These are phyloP conservation scores for Coemansia sp. DNA, from an alignment of 192 early-diverging fungal species.

Conservation along the genomic window DNA sequence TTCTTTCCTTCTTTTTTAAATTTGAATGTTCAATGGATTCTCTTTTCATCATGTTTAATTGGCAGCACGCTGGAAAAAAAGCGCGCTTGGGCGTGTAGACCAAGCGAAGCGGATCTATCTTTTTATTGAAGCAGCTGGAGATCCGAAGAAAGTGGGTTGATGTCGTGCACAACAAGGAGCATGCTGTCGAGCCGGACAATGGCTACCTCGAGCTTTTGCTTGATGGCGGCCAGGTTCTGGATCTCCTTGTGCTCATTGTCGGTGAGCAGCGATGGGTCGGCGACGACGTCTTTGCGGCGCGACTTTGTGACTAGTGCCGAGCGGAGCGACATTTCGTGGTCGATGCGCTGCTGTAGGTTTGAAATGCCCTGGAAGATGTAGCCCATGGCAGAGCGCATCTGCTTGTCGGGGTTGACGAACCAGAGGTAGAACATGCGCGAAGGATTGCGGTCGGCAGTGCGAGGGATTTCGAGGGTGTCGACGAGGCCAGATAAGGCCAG, in stretches of 20 bases:
- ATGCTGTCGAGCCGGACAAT: slow-evolving; percentile 42
- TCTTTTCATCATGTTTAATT: too few species aligned
- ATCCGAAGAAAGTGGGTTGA: slow-evolving; percentile 12
- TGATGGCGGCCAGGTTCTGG: slow-evolving; percentile 28
- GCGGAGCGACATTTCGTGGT: slow-evolving; percentile 52
- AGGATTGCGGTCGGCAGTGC: slow-evolving; percentile 67
- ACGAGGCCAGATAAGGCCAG: slow-evolving; percentile 52
- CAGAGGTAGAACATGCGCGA: slow-evolving; percentile 72
- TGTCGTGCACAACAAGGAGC: slow-evolving; percentile 44
- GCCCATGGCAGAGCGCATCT: slow-evolving; percentile 52
- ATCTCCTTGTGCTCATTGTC: slow-evolving; percentile 55
- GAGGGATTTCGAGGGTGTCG: slow-evolving; percentile 65
- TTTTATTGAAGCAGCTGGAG: slow-evolving; percentile 13
- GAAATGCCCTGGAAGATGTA: slow-evolving; percentile 57
- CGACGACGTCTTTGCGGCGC: slow-evolving; percentile 63
- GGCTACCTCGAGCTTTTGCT: slow-evolving; percentile 55
- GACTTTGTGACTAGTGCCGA: slow-evolving; percentile 59
- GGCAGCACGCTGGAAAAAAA: too few species aligned
- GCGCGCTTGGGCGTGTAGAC: too few species aligned
- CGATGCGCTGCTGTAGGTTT: slow-evolving; percentile 57
- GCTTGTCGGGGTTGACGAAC: slow-evolving; percentile 57
- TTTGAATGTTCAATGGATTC: neutral
- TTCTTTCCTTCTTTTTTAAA: neutral
- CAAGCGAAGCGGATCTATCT: neutral
- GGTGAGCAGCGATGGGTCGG: slow-evolving; percentile 54